These are phyloP conservation scores for Eutypella sp. DNA, from an alignment of 2,329 filamentous ascomycete species.

Conservation along the genomic window DNA sequence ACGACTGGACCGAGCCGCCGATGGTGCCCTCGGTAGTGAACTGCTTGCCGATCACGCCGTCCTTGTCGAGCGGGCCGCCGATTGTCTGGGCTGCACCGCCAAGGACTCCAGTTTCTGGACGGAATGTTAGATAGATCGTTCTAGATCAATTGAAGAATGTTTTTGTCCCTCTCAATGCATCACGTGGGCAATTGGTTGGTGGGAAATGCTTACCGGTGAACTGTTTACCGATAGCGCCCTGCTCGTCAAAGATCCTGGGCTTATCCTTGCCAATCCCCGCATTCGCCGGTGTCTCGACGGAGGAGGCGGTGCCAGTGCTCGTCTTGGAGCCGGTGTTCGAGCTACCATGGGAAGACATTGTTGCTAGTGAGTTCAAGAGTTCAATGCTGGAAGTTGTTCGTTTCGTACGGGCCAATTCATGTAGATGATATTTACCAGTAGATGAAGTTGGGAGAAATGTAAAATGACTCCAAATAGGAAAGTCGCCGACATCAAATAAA, in stretches of 20 bases:
- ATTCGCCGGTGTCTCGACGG: slow-evolving; percentile 25
- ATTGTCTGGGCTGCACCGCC: slow-evolving; percentile 46
- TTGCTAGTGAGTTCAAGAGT: slow-evolving; percentile 1
- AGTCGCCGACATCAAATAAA: no score
- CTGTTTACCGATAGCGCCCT: slow-evolving; percentile 49
- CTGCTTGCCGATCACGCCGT: slow-evolving; percentile 49
- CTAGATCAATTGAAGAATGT: no score
- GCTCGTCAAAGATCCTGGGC: slow-evolving; percentile 41
- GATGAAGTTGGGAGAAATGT: no score
- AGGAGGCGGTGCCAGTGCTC: slow-evolving; percentile 22
- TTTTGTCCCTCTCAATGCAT: no score
- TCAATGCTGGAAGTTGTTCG: no score
- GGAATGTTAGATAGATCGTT: not conserved
- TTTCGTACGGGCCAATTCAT: no score
- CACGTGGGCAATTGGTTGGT: no score
- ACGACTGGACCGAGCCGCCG: slow-evolving; percentile 47
- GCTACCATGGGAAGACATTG: slow-evolving; percentile 26
- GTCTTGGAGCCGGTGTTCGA: slow-evolving; percentile 27
- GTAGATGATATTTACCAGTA: no score
- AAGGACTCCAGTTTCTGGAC: slow-evolving; percentile 39
- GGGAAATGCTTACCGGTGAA: slow-evolving; percentile 47
- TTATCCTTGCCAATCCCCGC: slow-evolving; percentile 25
- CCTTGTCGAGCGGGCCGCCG: slow-evolving; percentile 44
- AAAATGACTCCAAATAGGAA: no score
- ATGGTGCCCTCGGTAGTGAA: slow-evolving; percentile 50